Base-by-base conservation (phyloP, 2,329 filamentous ascomycete species). In the Aureobasidium melanogenum region DNA sequence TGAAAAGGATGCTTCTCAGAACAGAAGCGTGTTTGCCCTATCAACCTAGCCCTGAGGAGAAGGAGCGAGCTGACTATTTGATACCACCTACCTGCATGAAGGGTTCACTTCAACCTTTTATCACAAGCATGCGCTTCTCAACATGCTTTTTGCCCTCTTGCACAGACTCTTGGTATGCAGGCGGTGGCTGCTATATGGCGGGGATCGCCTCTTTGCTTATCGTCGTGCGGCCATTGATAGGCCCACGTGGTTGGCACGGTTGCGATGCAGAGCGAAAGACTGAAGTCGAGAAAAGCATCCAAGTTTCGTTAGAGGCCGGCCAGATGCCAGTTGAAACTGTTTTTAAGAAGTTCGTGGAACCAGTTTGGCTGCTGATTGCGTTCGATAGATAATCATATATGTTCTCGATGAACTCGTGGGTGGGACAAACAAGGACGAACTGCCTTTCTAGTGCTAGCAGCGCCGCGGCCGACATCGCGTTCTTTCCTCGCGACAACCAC, bases 141-240 rank as follows among this genome's bases (percentile, higher is more conserved):
- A 56, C 32, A 22, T 46, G 41, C 22, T 57, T 47, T 56, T 47
- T 47, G 54, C 54, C 54, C 8, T 57, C 28, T 57, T 47, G 54
- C 54, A 57, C 41, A 46, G 54, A 57, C 52, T 47, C 44, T 28
- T 19, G 19, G 26, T 47, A 19, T 47, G 30, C 54, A 57, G 32
- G 54, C 41, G 36, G 19, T n/a, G 28, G 51, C 28, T 19, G 36
- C n/a, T 44, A 34, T 24, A 32, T 43, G 38, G 34, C 41, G 41
- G 39, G 32, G 41, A 57, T 57, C 41, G 41, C 54, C 54, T 56
- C 26, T 57, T 57, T 57, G 54, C 54, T 57, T 57, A 57, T 57
- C 54, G 41, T 41, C 15, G 9, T 10, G 30, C 30, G 41, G 17
- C 41, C 54, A 46, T 57, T 36, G 39, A 57, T 57, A 46, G n/a